A percentile compares a stretch with the other conserved stretches of the same genome.
phyloP scores from a whole-genome alignment of 2,329 filamentous ascomycete genomes.

The Elsinoe necatrix region DNA sequence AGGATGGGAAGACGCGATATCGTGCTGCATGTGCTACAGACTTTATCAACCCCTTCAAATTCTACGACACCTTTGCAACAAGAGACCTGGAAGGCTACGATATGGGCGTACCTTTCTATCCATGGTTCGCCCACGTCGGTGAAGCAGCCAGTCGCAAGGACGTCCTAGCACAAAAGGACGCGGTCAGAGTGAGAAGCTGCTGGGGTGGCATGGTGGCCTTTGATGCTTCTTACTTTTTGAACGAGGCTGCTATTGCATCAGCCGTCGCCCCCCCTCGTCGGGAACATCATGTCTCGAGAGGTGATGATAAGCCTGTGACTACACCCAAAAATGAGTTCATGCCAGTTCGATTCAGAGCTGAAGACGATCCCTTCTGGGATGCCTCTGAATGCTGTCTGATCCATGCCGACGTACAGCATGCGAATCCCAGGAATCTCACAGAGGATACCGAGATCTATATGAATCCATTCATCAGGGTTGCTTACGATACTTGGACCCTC shows the following conservation, averaged over 20 bases:
- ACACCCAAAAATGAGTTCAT: constrained; percentile 18
- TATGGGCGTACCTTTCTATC: constrained; percentile 57
- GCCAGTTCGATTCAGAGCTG: constrained; percentile 39
- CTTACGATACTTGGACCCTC: constrained; percentile 53
- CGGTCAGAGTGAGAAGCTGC: constrained; percentile 63
- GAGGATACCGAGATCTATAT: constrained; percentile 55
- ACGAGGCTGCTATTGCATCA: not conserved
- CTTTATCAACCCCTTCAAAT: constrained; percentile 58
- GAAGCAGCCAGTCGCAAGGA: constrained; percentile 49
- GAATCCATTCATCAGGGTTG: constrained; percentile 66
- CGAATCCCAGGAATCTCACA: constrained; percentile 23
- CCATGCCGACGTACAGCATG: constrained; percentile 35
- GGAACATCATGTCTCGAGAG: not conserved
- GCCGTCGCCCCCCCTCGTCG: not conserved
- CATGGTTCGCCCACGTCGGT: constrained; percentile 53
- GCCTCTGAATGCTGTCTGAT: constrained; percentile 42
- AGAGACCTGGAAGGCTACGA: constrained; percentile 57
- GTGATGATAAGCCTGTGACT: not conserved
- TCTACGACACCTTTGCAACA: constrained; percentile 67
- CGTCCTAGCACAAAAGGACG: constrained; percentile 52
- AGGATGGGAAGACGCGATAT: constrained; percentile 47
- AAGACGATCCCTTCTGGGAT: constrained; percentile 38
- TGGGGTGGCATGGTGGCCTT: constrained; percentile 71
- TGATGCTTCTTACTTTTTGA: constrained; percentile 52
- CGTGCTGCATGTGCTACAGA: constrained; percentile 64